These are phyloP conservation scores for Aspergillus kassunensis DNA, from an alignment of 495 filamentous ascomycete genomes.

Conservation along the genomic window DNA sequence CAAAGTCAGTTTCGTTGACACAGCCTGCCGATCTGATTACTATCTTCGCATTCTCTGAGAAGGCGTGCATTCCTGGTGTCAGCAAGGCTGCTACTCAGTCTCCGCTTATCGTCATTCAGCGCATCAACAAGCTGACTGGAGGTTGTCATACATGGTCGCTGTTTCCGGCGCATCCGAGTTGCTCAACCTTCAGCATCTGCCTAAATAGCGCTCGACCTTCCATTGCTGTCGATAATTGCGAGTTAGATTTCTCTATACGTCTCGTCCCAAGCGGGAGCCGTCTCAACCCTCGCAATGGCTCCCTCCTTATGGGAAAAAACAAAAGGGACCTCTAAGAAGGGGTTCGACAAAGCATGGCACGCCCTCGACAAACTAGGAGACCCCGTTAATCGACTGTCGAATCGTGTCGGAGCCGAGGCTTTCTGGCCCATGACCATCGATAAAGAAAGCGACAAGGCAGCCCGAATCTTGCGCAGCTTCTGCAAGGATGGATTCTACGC, in stretches of 20 bases:
- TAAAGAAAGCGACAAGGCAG: conserved; percentile 78
- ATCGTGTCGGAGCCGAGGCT: conserved; percentile 70
- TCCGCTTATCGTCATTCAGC: conserved; percentile 8
- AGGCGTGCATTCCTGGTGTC: conserved; percentile 23
- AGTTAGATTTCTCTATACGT: not conserved
- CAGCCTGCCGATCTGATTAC: conserved; percentile 1
- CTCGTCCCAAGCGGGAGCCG: not conserved
- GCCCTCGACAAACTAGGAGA: conserved; percentile 53
- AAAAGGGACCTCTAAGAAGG: conserved; percentile 46
- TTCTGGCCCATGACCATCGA: conserved; percentile 81
- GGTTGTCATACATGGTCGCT: conserved; percentile 15
- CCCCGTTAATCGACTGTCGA: conserved; percentile 71
- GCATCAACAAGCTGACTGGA: conserved; percentile 17
- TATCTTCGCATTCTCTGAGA: conserved; percentile 13
- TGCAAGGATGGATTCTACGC: conserved; percentile 69
- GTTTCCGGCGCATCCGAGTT: conserved; percentile 15
- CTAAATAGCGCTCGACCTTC: not conserved
- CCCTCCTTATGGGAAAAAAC: conserved; percentile 37
- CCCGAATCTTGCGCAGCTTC: conserved; percentile 73
- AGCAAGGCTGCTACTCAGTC: conserved; percentile 4
- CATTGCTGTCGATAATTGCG: not conserved
- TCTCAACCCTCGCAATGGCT: conserved; percentile 26
- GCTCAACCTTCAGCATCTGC: not conserved
- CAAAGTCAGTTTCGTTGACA: not conserved
- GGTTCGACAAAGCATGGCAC: conserved; percentile 53